Percentiles rank a stretch among this genome's conserved stretches.
These are phyloP conservation scores for Rosa multiflora DNA, from an alignment of 306 rosid species.

Conservation along the genomic window DNA sequence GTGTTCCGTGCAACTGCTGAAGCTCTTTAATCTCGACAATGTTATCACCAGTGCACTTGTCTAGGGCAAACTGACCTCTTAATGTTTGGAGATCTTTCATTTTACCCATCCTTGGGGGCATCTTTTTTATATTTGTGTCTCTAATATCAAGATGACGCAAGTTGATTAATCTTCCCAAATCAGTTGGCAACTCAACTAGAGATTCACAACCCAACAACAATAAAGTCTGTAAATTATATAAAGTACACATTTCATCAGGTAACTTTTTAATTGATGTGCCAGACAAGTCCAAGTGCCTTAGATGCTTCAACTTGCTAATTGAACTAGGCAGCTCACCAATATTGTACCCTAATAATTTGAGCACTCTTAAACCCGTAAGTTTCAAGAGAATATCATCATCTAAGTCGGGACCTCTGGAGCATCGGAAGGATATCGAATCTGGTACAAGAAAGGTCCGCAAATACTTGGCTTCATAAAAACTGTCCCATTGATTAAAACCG, in stretches of 20 bases:
- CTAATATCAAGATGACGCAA: background rate
- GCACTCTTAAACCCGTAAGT: background rate
- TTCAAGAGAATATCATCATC: background rate
- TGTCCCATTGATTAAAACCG: background rate
- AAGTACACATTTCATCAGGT: background rate
- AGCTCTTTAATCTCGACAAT: slow-evolving; percentile 8
- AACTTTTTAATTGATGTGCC: background rate
- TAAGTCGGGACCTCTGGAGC: background rate
- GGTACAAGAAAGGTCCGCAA: background rate
- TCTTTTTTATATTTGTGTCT: background rate
- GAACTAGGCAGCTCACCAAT: background rate
- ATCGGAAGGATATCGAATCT: too few species aligned
- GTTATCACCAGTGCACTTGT: background rate
- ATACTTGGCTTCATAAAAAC: background rate
- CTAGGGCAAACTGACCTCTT: background rate
- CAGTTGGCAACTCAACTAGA: slow-evolving; percentile 4
- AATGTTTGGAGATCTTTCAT: background rate
- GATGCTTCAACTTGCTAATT: too few species aligned
- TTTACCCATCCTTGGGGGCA: slow-evolving; percentile 1
- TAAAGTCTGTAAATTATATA: slow-evolving; percentile 18
- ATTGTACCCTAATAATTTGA: background rate
- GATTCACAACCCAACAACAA: background rate
- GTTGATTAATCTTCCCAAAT: slow-evolving; percentile 4
- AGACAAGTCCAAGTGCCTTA: slow-evolving; percentile 3
- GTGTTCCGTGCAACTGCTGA: background rate